Evolutionary conservation across 306 rosid genomes (phyloP).

Genomic region (Hippophae gyantsensis): DNA sequence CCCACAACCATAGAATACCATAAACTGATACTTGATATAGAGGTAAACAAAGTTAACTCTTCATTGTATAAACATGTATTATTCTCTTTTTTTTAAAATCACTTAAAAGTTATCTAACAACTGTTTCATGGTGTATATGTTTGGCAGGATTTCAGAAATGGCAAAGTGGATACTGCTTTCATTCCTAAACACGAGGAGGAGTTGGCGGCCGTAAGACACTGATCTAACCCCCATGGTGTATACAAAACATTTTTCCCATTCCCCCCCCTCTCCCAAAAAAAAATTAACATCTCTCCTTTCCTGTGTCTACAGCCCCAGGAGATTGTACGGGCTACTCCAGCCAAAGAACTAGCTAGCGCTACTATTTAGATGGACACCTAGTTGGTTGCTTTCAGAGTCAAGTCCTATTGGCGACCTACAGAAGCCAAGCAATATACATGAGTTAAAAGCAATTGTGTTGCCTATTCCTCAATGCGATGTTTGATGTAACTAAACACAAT

Average conservation of each 20-base stretch:
- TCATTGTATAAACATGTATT: background rate
- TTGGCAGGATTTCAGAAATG: constrained; percentile 75
- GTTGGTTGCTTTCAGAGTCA: no score
- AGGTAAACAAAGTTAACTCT: constrained; percentile 31
- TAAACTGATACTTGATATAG: constrained; percentile 85
- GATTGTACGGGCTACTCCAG: constrained; percentile 26
- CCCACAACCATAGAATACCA: constrained; percentile 99
- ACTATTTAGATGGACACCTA: constrained; percentile 17
- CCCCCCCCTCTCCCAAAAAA: no score
- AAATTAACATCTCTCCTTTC: background rate
- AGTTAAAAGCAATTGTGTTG: no score
- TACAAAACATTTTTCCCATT: background rate
- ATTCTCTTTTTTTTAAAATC: background rate
- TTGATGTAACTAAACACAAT: no score
- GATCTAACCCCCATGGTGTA: constrained; percentile 1
- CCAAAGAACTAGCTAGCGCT: constrained; percentile 33
- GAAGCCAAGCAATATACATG: no score
- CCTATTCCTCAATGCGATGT: no score
- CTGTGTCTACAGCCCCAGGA: constrained; percentile 45
- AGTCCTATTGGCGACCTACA: no score
- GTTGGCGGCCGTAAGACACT: constrained; percentile 53
- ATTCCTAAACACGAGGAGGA: constrained; percentile 92
- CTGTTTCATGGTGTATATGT: background rate
- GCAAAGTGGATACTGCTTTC: constrained; percentile 90
- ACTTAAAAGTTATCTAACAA: background rate